These are phyloP conservation scores for Oidium heveae DNA, from an alignment of 2,329 filamentous ascomycete species.

Conservation along the genomic window DNA sequence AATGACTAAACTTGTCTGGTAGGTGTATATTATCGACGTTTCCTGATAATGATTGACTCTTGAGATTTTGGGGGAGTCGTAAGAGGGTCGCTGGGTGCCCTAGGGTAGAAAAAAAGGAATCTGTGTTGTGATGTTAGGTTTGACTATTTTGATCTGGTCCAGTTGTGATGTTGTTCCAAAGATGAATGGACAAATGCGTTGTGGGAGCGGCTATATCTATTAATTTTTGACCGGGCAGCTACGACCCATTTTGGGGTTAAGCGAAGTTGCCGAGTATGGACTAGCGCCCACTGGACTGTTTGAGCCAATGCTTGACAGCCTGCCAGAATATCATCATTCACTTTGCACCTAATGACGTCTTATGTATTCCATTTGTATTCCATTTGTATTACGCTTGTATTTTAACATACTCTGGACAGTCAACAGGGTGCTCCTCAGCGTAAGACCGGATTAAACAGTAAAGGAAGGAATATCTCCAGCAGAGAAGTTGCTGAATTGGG, in stretches of 20 bases:
- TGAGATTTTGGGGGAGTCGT: slow-evolving; percentile 42
- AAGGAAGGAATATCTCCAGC: no score
- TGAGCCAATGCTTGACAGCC: not conserved
- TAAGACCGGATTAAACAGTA: not conserved
- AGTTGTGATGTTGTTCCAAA: slow-evolving; percentile 8
- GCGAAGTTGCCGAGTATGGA: not conserved
- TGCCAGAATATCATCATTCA: not conserved
- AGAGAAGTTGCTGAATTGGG: no score
- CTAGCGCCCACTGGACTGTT: not conserved
- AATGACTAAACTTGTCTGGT: slow-evolving; percentile 28
- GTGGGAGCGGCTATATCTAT: not conserved
- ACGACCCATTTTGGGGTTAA: not conserved
- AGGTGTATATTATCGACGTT: slow-evolving; percentile 18
- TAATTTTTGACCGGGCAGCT: not conserved
- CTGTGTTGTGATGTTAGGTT: slow-evolving; percentile 7
- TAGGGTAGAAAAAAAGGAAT: slow-evolving; percentile 23
- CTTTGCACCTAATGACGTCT: not conserved
- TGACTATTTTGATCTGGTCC: slow-evolving; percentile 12
- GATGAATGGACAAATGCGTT: slow-evolving; percentile 8
- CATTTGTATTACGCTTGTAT: not conserved
- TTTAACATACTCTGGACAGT: not conserved
- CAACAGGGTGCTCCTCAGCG: not conserved
- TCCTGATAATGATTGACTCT: slow-evolving; percentile 28
- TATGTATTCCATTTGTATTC: not conserved
- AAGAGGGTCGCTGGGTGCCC: slow-evolving; percentile 78